Evolutionary conservation across 345 rosid species (phyloP).

Genomic region (Garcia nutans): DNA sequence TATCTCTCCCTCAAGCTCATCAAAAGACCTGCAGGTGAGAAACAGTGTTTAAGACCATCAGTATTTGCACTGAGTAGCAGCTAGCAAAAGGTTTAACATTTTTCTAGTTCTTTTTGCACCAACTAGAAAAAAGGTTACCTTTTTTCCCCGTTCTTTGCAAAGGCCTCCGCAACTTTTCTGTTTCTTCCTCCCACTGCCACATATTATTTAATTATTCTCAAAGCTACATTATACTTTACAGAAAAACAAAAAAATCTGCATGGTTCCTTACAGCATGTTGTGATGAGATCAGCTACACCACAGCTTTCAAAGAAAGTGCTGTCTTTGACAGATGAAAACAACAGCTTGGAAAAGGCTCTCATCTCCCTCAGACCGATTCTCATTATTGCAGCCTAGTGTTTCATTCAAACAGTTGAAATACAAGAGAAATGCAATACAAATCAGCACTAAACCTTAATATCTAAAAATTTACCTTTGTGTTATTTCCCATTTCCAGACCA

Average conservation of each 20-base stretch:
- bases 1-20: constrained; percentile 95
- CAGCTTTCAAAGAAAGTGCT: constrained; percentile 94
- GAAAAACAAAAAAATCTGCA: constrained; percentile 9
- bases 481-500: constrained; percentile 95
- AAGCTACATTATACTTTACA: background rate
- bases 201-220: constrained; percentile 16
- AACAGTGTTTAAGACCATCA: constrained; percentile 11
- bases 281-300: constrained; percentile 91
- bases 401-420: constrained; percentile 9
- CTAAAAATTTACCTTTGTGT: constrained; percentile 64
- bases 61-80: background rate
- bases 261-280: constrained; percentile 78
- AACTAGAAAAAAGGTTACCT: constrained; percentile 45
- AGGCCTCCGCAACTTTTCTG: constrained; percentile 89
- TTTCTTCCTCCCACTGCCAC: constrained; percentile 84
- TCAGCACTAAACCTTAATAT: background rate
- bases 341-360: constrained; percentile 77
- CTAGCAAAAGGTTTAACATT: background rate
- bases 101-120: background rate
- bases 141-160: constrained; percentile 72
- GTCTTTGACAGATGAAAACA: constrained; percentile 83
- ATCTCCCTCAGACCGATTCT: constrained; percentile 95
- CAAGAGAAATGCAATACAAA: background rate
- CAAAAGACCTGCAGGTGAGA: constrained; percentile 65
- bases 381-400: constrained; percentile 85